Base-by-base conservation (phyloP, 176 grass and related monocot species). In the Rhynchospora tenuis region DNA sequence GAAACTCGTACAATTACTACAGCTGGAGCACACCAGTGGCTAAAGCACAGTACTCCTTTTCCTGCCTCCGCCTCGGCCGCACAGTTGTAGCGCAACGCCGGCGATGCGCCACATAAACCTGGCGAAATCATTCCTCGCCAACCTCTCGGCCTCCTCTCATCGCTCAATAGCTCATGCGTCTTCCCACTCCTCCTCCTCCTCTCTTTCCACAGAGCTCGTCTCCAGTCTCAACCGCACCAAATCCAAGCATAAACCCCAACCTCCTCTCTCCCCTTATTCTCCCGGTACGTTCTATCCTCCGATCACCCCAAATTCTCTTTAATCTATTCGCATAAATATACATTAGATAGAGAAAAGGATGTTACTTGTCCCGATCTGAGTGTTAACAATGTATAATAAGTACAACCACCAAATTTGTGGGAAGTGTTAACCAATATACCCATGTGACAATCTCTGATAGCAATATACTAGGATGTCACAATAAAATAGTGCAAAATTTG, bases 201-300 rank as follows among this genome's bases (percentile, higher is more conserved):
- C 80, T 64, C 61, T 82, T 6, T 82, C 80, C 3, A 11, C n/a
- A 7, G 43, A 82, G 60, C 80, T 82, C 23, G 60, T 82, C 80
- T 82, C 60, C 80, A 65, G 61, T 64, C 42, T 82, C 12, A 61
- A 29, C 7, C 60, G 7, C 22, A 65, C 60, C 19, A 61, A 5
- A 9, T 23, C 43, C 22, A 82, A 66, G 59, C 17, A 22, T 3
- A 62, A 63, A 81, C 9, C 78, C 29, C 38, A 11, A 9, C 45
- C 78, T n/a, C 31, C 20, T 45, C 2, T 14, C 29, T 61, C n/a
- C 12, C 1, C 78, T 71, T n/a, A 27, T 62, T 45, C 16, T 24
- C 24, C 15, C 14, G 31, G 78, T 81, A 81, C 14, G 1, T 48
- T 19, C 12, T 8, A 26, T 64, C 17, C 23, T n/a, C 26, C 7